Conservation (phyloP, 2,329 filamentous ascomycete species). For the Lecanicillium sp. region DNA sequence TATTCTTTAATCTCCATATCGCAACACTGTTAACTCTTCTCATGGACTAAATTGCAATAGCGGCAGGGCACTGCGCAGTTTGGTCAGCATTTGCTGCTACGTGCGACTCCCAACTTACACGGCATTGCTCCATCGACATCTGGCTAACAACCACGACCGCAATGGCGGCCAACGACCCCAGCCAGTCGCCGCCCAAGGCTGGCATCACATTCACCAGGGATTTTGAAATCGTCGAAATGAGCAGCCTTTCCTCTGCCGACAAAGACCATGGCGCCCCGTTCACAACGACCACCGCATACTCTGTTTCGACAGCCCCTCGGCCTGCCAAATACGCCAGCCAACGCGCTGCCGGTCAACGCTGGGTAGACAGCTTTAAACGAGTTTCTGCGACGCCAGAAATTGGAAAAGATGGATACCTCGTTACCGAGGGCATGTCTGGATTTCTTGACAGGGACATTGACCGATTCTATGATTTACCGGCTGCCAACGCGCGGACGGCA, state of each 20-base stretch:
- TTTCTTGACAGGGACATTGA: constrained; percentile 3
- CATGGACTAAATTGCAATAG: too few relatives aligned
- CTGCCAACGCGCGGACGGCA: constrained; percentile 6
- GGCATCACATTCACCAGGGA: constrained; percentile 8
- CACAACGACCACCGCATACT: constrained; percentile 3
- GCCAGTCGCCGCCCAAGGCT: constrained; percentile 6
- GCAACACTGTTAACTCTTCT: too few relatives aligned
- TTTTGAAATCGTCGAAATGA: constrained; percentile 8
- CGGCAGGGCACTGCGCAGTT: too few relatives aligned
- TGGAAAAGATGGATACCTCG: constrained; percentile 6
- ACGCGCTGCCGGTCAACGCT: constrained; percentile 4
- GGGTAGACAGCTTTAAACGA: constrained; percentile 8
- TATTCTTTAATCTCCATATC: too few relatives aligned
- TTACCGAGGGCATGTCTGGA: constrained; percentile 5
- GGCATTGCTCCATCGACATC: too few relatives aligned
- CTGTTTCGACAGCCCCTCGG: constrained; percentile 5
- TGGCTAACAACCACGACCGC: too few relatives aligned
- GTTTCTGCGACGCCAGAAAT: constrained; percentile 2
- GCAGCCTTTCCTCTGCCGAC: constrained; percentile 5
- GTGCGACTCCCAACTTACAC: too few relatives aligned
- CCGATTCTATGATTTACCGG: constrained; percentile 5
- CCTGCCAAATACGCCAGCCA: constrained; percentile 6
- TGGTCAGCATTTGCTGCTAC: too few relatives aligned
- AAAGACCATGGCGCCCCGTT: constrained; percentile 1
- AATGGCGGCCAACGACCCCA: constrained; percentile 3